A percentile compares a stretch with the other conserved stretches of the same genome.
Conservation (phyloP, 768 basidiomycete genomes). For the Cantharellus cinnabarinus region DNA sequence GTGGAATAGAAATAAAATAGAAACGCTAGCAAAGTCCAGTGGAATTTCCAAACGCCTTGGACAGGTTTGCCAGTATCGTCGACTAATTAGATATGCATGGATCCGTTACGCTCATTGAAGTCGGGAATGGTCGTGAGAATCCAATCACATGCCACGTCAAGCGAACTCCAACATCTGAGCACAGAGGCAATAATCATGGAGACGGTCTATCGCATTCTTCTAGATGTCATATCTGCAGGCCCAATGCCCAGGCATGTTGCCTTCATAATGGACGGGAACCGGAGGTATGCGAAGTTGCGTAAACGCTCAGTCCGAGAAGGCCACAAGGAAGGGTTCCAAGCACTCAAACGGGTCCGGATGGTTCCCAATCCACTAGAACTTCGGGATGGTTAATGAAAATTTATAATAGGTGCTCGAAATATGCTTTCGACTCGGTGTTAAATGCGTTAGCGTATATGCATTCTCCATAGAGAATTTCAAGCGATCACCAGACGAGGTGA, state of each 20-base stretch:
- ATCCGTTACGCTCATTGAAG: too few relatives aligned
- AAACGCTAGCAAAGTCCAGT: too few relatives aligned
- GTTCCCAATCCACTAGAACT: not conserved
- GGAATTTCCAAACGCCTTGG: too few relatives aligned
- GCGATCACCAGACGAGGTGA: slow-evolving; percentile 66
- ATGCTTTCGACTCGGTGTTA: slow-evolving; percentile 58
- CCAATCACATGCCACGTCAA: too few relatives aligned
- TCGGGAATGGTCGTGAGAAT: too few relatives aligned
- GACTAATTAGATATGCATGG: too few relatives aligned
- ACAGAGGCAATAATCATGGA: not conserved
- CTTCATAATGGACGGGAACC: slow-evolving; percentile 95
- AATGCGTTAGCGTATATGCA: slow-evolving; percentile 85
- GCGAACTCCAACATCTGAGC: too few relatives aligned
- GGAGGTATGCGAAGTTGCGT: slow-evolving; percentile 52
- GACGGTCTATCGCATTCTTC: slow-evolving; percentile 22
- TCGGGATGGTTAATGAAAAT: too few relatives aligned
- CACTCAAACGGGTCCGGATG: slow-evolving; percentile 48
- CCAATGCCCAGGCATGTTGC: slow-evolving; percentile 81
- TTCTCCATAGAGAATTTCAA: slow-evolving; percentile 97
- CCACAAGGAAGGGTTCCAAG: slow-evolving; percentile 66
- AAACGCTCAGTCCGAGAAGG: slow-evolving; percentile 53
- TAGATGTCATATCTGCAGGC: slow-evolving; percentile 53
- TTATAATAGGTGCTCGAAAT: slow-evolving; percentile 54
- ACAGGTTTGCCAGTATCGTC: too few relatives aligned
- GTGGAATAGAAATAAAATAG: too few relatives aligned